Percentiles rank a stretch among this genome's conserved stretches.
phyloP scores from a whole-genome alignment of 495 filamentous ascomycete genomes.

The Durotheca rogersii region DNA sequence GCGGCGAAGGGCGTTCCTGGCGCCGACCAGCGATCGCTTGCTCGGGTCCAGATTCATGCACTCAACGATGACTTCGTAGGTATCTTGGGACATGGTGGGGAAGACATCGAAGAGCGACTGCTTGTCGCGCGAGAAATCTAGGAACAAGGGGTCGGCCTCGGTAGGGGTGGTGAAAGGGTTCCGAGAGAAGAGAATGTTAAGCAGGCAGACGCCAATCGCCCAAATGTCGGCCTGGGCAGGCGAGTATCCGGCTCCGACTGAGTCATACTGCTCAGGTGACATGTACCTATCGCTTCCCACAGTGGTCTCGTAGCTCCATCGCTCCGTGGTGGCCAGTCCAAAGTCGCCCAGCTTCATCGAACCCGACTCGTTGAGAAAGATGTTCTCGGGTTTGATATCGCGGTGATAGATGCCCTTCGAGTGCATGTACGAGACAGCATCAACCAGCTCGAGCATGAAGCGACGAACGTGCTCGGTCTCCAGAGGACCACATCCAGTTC shows the following conservation, averaged over 20 bases:
- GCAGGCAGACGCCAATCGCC: conserved; percentile 89
- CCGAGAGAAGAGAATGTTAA: conserved; percentile 93
- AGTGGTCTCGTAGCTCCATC: conserved; percentile 84
- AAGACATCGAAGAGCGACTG: conserved; percentile 98
- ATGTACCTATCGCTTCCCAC: conserved; percentile 99
- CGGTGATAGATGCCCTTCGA: conserved; percentile 89
- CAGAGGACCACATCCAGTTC: conserved; percentile 77
- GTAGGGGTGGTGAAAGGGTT: conserved; percentile 91
- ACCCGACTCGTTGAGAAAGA: conserved; percentile 84
- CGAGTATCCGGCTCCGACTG: conserved; percentile 79
- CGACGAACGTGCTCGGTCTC: conserved; percentile 95
- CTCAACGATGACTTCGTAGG: conserved; percentile 85
- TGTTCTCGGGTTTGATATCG: conserved; percentile 99
- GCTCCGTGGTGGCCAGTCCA: conserved; percentile 81
- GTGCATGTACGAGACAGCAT: conserved; percentile 89
- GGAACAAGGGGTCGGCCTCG: conserved; percentile 81
- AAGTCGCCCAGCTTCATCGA: conserved; percentile 97
- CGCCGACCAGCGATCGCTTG: conserved; percentile 77
- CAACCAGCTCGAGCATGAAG: conserved; percentile 93
- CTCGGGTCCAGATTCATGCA: conserved; percentile 86
- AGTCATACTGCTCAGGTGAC: conserved; percentile 97
- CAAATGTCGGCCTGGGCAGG: conserved; percentile 93
- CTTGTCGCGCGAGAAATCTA: conserved; percentile 87
- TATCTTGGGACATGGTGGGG: conserved; percentile 96
- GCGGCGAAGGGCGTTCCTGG: conserved; percentile 73